Base-by-base conservation (phyloP, 495 filamentous ascomycete species). In the Penicillium cataractarum region DNA sequence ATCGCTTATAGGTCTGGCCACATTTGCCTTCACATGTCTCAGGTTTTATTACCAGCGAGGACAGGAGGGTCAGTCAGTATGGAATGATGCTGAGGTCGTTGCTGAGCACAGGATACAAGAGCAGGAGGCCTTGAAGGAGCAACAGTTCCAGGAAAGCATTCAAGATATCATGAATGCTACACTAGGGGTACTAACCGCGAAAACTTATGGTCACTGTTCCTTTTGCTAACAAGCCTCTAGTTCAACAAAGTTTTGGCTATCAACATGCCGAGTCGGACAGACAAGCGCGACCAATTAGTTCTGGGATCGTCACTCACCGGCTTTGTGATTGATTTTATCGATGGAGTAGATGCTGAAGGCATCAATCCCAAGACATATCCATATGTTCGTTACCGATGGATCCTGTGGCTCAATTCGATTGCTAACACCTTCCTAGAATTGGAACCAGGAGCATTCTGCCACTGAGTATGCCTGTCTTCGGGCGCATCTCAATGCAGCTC, bases 221-320 rank as follows among this genome's bases (percentile, higher is more conserved):
- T 31, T 51, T 31, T 12, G 24, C 48, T 51, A 17, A 51, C 8
- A 26, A 4, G 8, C 0, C 7, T 31, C 6, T 31, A 86, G 87
- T 89, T 63, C 68, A 83, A 49, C 80, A 86, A 57, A 12, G 15
- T 39, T 17, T 39, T 39, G 35, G 35, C 35, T 39, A 39, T 89
- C 52, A 87, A 84, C 62, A 74, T 89, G 6, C 81, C 83, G 2
- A 73, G 73, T 33, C 76, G 87, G 37, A 77, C 79, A 22, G 88
- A 90, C 65, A 83, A 87, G 40, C 82, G 84, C 27, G 86, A 90
- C 77, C 82, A 80, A 12, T 78, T 89, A 60, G 68, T 75, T 6
- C 74, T 88, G 6, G 77, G 80, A 3, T 82, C 85, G 1, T 81
- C 79, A 2, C 65, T 86, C 1, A 83, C 71, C 51, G 76, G 77